Conservation (phyloP, 2,329 filamentous ascomycete genomes). For the Pyrenophora teres region DNA sequence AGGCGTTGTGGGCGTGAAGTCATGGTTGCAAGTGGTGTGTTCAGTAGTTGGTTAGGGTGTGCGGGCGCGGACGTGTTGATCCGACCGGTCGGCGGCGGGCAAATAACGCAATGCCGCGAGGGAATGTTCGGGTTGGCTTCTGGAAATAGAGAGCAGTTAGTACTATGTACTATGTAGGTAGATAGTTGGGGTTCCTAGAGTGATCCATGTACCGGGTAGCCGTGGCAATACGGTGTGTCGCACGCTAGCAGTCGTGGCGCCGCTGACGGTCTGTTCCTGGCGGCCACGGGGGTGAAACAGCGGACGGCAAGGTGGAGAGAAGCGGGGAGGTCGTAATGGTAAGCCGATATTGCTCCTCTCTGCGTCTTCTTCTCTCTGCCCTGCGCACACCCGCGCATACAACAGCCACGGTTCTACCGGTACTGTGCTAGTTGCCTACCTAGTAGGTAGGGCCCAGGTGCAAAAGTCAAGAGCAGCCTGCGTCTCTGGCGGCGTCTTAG, state of each 20-base stretch:
- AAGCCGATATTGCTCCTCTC: no score
- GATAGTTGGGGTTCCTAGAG: no score
- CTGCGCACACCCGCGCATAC: no score
- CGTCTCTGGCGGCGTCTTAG: constrained; percentile 20
- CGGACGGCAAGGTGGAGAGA: constrained; percentile 25
- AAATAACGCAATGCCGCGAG: no score
- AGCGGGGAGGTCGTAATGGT: constrained; percentile 23
- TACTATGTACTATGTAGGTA: no score
- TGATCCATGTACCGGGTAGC: constrained; percentile 15
- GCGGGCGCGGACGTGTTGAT: no score
- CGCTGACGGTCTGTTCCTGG: constrained; percentile 21
- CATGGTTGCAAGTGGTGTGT: no score
- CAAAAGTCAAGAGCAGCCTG: constrained; percentile 15
- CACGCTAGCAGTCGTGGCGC: constrained; percentile 17
- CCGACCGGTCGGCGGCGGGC: no score
- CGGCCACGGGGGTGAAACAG: constrained; percentile 32
- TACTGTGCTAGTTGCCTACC: no score
- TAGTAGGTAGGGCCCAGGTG: constrained; percentile 16
- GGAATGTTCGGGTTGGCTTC: no score
- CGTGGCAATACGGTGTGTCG: constrained; percentile 30
- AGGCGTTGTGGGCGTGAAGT: constrained; percentile 16
- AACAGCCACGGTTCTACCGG: constrained; percentile 17
- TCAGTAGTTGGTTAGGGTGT: no score
- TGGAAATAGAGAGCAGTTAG: neutral
- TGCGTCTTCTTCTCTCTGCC: no score